Evolutionary conservation across 768 basidiomycete species (phyloP), one percentile per base, ranked within the genome.

Genomic region (Leccinellum luteum): DNA sequence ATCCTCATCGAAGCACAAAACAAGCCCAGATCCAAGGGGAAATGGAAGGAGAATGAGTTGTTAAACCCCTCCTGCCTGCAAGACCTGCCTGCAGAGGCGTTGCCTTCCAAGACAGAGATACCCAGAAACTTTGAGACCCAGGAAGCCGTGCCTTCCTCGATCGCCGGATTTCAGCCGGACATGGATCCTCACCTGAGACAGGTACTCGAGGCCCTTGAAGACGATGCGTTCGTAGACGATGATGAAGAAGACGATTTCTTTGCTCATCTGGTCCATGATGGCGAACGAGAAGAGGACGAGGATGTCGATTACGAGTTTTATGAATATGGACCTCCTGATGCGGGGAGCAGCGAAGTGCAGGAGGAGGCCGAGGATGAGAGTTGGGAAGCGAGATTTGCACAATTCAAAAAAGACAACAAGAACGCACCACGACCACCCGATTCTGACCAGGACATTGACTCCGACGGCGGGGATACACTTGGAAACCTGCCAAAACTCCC

Each of bases 171-270:
- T 59, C 90, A 91, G 67, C 97, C 94, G 1, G 92, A 96, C 67
- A 92, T 99, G 91, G 92, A 99, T 69, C 93, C 94, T 6, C 92
- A 94, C 74, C 79, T 98, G 27, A 81, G 97, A 25, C 97, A 99
- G 73, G 85, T 85, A 0, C 76, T 99, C 15, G 94, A 97, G 68
- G 97, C 97, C 2, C 76, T 99, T 23, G 97, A 98, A 58, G 95
- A 99, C 65, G 94, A 96, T 58, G 94, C 89, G 3, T 99, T 96
- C 66, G 89, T 97, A 15, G 89, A 93, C 43, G 89, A 87, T 56
- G 80, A 74, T 10, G 69, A 87, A 4, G 85, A 82, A 32, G 92
- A 93, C 52, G 81, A 86, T 68, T 92, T 92, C 70, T 94, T 94
- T 59, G 76, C 75, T 12, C 82, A 89, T 60, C 75, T 94, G 3